A percentile compares a stretch with the other conserved stretches of the same genome.
Evolutionary conservation across 805 yeast species (phyloP).

Genomic region (Yarrowia sp.): DNA sequence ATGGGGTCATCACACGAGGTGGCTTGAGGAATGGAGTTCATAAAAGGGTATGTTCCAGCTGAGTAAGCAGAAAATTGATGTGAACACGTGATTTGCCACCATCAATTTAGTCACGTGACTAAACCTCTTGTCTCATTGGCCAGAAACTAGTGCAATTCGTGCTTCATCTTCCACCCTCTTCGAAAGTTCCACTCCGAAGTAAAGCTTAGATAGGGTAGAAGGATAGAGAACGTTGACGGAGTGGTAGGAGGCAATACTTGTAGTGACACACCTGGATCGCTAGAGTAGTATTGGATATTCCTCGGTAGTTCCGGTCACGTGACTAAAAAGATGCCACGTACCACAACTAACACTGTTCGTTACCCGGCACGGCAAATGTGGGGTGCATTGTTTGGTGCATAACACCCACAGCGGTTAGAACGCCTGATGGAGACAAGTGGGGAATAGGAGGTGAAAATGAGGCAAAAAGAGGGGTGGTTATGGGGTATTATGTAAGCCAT

Average conservation of each 20-base stretch:
- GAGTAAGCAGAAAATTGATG: background rate
- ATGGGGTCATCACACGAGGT: conserved; percentile 3
- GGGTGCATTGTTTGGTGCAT: conserved; percentile 32
- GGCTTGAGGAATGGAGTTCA: background rate
- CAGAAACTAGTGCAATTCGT: too few species aligned
- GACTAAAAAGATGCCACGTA: background rate
- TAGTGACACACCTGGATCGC: too few species aligned
- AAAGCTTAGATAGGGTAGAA: too few species aligned
- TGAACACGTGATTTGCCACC: too few species aligned
- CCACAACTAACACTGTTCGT: background rate
- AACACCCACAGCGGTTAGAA: background rate
- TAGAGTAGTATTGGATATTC: too few species aligned
- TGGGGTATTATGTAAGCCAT: too few species aligned
- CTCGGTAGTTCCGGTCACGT: background rate
- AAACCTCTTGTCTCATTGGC: too few species aligned
- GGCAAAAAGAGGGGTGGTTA: background rate
- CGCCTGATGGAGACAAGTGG: background rate
- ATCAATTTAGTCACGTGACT: too few species aligned
- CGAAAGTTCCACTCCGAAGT: too few species aligned
- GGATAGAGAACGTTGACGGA: too few species aligned
- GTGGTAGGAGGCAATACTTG: too few species aligned
- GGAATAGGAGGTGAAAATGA: background rate
- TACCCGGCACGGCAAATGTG: conserved; percentile 29
- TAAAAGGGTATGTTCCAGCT: background rate
- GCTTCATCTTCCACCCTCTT: too few species aligned